phyloP scores from a whole-genome alignment of 2,329 filamentous ascomycete genomes.

The Dichotomopilus funicola region DNA sequence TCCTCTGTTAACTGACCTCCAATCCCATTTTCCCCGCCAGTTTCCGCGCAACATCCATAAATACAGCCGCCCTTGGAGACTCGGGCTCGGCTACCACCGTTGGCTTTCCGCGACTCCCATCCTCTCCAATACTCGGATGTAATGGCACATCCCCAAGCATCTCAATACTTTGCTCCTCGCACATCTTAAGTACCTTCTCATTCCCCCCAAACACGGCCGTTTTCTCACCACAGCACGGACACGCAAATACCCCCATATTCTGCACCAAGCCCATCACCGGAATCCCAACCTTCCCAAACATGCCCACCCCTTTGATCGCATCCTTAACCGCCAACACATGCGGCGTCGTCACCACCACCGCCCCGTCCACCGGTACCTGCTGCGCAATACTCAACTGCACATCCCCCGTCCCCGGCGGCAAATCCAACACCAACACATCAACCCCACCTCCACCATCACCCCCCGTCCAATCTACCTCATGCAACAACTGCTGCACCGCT shows the following conservation, averaged over 20 bases:
- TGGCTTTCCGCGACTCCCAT: constrained; percentile 80
- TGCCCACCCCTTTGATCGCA: constrained; percentile 82
- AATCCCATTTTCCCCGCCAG: constrained; percentile 43
- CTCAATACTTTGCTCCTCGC: constrained; percentile 64
- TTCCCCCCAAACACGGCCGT: constrained; percentile 68
- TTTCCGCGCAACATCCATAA: constrained; percentile 60
- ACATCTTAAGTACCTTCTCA: constrained; percentile 61
- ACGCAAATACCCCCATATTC: constrained; percentile 83
- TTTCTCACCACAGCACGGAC: constrained; percentile 67
- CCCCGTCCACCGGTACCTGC: constrained; percentile 80
- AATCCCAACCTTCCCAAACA: constrained; percentile 82
- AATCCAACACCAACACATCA: constrained; percentile 81
- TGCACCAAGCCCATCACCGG: constrained; percentile 81
- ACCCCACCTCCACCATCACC: constrained; percentile 40
- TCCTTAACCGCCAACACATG: constrained; percentile 91
- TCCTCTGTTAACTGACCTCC: constrained; percentile 6
- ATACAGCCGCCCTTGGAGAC: constrained; percentile 65
- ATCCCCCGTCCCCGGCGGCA: constrained; percentile 92
- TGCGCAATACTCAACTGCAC: constrained; percentile 96
- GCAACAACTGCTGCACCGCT: constrained; percentile 87
- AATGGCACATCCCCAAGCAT: constrained; percentile 85
- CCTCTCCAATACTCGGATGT: constrained; percentile 77
- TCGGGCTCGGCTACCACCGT: constrained; percentile 83
- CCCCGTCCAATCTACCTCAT: constrained; percentile 84
- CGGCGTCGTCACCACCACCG: constrained; percentile 85